phyloP scores from a whole-genome alignment of 2,329 filamentous ascomycete species.

The Aspergillus spinulosporus region DNA sequence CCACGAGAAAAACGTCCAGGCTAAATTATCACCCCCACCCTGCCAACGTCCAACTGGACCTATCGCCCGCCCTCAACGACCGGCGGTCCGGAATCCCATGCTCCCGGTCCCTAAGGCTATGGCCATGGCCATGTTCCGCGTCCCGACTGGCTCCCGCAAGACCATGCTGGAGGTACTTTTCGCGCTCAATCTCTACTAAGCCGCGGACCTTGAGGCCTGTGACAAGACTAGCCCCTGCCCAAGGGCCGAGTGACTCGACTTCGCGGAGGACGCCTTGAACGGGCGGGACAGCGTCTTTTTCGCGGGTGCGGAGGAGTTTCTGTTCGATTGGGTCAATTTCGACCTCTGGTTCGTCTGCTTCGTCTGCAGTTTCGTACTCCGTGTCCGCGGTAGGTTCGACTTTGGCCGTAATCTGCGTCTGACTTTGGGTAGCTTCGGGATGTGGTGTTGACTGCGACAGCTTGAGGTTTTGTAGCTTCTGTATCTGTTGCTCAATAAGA shows the following conservation, averaged over 20 bases:
- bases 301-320: conserved; percentile 41
- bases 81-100: conserved; percentile 37
- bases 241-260: conserved; percentile 62
- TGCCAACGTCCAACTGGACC: conserved; percentile 52
- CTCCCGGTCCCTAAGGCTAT: conserved; percentile 11
- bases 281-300: conserved; percentile 31
- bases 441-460: conserved; percentile 27
- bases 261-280: conserved; percentile 49
- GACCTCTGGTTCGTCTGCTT: conserved; percentile 16
- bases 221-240: conserved; percentile 64
- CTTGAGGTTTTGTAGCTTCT: conserved; percentile 47
- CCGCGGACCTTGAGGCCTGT: conserved; percentile 61
- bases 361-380: conserved; percentile 9
- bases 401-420: conserved; percentile 12
- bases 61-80: conserved; percentile 43
- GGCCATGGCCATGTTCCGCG: conserved; percentile 31
- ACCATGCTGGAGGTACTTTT: conserved; percentile 59
- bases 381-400: conserved; percentile 18
- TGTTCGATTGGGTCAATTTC: conserved; percentile 51
- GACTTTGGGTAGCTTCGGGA: neutral
- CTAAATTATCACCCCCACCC: conserved; percentile 43
- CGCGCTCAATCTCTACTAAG: conserved; percentile 63
- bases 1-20: neutral
- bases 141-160: conserved; percentile 49
- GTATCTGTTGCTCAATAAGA: conserved; percentile 53